Conservation (phyloP, 2,329 filamentous ascomycete species). For the Trematosphaeria pertusa region DNA sequence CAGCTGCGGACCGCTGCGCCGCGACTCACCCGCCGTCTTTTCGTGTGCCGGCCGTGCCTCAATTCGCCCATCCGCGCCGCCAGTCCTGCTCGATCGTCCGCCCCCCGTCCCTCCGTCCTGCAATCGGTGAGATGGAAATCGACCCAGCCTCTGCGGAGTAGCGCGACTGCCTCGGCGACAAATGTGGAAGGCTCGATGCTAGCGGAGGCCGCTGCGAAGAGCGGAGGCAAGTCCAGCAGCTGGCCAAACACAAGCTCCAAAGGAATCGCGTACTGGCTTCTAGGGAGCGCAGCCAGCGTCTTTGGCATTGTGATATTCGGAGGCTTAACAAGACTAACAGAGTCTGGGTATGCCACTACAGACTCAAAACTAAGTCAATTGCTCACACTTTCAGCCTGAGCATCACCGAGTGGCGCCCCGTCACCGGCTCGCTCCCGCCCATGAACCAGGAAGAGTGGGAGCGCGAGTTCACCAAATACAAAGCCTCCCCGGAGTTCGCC, state of each 20-base stretch:
- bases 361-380: constrained; percentile 2
- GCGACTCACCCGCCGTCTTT: constrained; percentile 45
- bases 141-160: constrained; percentile 37
- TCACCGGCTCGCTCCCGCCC: constrained; percentile 89
- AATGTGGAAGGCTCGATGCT: constrained; percentile 18
- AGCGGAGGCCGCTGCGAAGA: constrained; percentile 14
- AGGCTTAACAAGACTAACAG: constrained; percentile 89
- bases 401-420: constrained; percentile 98
- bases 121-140: constrained; percentile 45
- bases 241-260: constrained; percentile 73
- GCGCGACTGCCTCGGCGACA: constrained; percentile 24
- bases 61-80: constrained; percentile 32
- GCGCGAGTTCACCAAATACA: constrained; percentile 91
- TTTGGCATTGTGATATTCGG: constrained; percentile 98
- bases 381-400: constrained; percentile 69
- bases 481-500: constrained; percentile 89
- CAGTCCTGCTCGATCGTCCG: constrained; percentile 20
- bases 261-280: constrained; percentile 86
- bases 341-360: constrained; percentile 77
- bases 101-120: constrained; percentile 33
- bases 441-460: constrained; percentile 84
- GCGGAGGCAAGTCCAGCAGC: constrained; percentile 30
- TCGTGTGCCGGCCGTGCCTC: constrained; percentile 42
- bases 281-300: constrained; percentile 89
- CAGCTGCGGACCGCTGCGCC: constrained; percentile 48